Conservation (phyloP, 352 stramenopile species). For the Phytophthora fragariae region DNA sequence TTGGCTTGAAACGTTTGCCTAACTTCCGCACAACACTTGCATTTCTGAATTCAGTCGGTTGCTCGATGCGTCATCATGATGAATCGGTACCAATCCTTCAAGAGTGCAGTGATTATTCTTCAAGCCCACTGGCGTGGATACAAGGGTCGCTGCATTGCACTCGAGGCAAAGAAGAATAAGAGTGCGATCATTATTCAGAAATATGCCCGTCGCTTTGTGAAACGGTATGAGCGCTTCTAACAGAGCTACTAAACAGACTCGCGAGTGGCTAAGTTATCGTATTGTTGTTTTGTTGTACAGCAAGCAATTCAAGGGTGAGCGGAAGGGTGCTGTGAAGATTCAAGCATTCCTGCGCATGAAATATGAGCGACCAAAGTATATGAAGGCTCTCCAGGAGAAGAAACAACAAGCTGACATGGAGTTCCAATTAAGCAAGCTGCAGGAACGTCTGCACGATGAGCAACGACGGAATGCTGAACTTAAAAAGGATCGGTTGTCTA, state of each 20-base stretch:
- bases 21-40: constrained; percentile 9
- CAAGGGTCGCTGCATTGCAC: constrained; percentile 59
- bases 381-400: constrained; percentile 57
- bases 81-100: constrained; percentile 72
- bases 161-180: constrained; percentile 60
- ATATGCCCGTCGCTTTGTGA: constrained; percentile 66
- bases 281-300: constrained; percentile 27
- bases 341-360: constrained; percentile 77
- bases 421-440: constrained; percentile 61
- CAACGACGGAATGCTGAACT: constrained; percentile 66
- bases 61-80: constrained; percentile 83
- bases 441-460: constrained; percentile 70
- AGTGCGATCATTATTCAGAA: constrained; percentile 76
- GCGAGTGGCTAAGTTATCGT: constrained; percentile 9
- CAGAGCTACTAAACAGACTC: not conserved
- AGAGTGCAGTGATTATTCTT: constrained; percentile 61
- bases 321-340: constrained; percentile 62
- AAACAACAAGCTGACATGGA: constrained; percentile 69
- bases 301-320: constrained; percentile 63
- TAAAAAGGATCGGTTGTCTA: constrained; percentile 54
- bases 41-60: constrained; percentile 63
- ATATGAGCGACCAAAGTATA: constrained; percentile 63
- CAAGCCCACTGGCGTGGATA: constrained; percentile 85
- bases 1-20: constrained; percentile 12
- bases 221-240: constrained; percentile 41